Evolutionary conservation across 805 yeast genomes (phyloP).

Genomic region (Kluyveromyces lactis): DNA sequence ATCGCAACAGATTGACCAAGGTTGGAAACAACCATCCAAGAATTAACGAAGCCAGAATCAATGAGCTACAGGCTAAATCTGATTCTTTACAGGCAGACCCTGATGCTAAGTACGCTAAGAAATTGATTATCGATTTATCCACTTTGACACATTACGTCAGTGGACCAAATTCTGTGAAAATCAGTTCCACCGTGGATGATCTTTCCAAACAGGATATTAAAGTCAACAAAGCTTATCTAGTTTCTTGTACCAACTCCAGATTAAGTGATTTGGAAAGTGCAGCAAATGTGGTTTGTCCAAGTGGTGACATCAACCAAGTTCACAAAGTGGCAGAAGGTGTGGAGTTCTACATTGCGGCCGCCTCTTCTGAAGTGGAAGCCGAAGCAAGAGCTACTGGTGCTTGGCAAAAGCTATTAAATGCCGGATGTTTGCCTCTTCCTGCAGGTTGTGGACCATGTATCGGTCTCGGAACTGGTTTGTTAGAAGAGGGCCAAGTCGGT

Average conservation of each 20-base stretch:
- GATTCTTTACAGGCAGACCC: conserved; percentile 42
- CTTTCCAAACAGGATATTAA: conserved; percentile 64
- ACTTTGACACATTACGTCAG: conserved; percentile 83
- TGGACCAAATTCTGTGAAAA: conserved; percentile 96
- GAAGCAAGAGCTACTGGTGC: conserved; percentile 90
- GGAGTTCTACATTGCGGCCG: conserved; percentile 96
- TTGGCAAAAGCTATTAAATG: conserved; percentile 81
- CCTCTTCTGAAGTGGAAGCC: conserved; percentile 84
- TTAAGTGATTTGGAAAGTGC: conserved; percentile 91
- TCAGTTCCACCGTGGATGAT: conserved; percentile 70
- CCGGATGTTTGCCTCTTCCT: conserved; percentile 92
- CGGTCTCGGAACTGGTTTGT: conserved; percentile 89
- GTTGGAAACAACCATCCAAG: conserved; percentile 73
- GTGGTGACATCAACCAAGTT: conserved; percentile 20
- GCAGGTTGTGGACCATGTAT: conserved; percentile 99
- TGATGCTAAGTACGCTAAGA: conserved; percentile 85
- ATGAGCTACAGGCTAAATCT: conserved; percentile 20
- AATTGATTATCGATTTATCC: conserved; percentile 68
- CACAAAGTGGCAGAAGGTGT: conserved; percentile 82
- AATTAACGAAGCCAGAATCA: conserved; percentile 54
- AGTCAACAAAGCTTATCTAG: conserved; percentile 90
- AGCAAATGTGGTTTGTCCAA: conserved; percentile 64
- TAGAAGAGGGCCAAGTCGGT: conserved; percentile 95
- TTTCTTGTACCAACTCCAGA: conserved; percentile 96
- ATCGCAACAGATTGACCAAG: conserved; percentile 46